Evolutionary conservation across 495 filamentous ascomycete genomes (phyloP), one percentile per base, ranked within the genome.

Genomic region (Amniculicola lignicola): DNA sequence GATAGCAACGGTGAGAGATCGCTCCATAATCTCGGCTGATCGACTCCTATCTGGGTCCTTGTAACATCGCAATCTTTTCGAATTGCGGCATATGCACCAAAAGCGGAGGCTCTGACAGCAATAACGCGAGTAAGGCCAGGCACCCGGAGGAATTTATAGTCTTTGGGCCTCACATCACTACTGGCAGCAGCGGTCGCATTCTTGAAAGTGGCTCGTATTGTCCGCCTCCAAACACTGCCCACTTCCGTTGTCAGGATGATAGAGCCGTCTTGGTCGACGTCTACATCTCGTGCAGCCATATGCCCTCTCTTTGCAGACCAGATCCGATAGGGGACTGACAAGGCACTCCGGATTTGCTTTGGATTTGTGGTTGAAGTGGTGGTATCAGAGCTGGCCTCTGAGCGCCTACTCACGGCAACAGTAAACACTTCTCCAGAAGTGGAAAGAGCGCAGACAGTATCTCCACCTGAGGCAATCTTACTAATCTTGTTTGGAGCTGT

Each of bases 171-270:
- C 38, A 74, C 69, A 19, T 81, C 83, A 4, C 64, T 68, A 10
- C 57, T 57, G 1, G 69, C 63, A n/a, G 79, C 71, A 3, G 75
- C 72, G 45, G 74, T 80, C 0, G 84, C 77, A 63, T 88, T 83
- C 63, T 95, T 95, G 54, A 82, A 80, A 55, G 90, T 92, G 7
- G 79, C 75, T 59, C 94, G 79, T 62, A 88, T 90, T 51, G 89
- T 79, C 40, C 92, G 83, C 50, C 79, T 82, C 91, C 91, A 98
- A 1, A 96, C 91, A 38, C 87, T 91, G 4, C 93, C 93, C 29
- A 89, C 90, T 51, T 88, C 78, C 1, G 93, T 97, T 61, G 89
- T 91, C 52, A 98, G 82, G 53, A 98, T 95, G 54, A 98, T 89
- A 2, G 90, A 95, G 5, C 90, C 94, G 74, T 96, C 87, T 67